Conservation (phyloP, 352 stramenopile species). For the Aphanomyces astaci region DNA sequence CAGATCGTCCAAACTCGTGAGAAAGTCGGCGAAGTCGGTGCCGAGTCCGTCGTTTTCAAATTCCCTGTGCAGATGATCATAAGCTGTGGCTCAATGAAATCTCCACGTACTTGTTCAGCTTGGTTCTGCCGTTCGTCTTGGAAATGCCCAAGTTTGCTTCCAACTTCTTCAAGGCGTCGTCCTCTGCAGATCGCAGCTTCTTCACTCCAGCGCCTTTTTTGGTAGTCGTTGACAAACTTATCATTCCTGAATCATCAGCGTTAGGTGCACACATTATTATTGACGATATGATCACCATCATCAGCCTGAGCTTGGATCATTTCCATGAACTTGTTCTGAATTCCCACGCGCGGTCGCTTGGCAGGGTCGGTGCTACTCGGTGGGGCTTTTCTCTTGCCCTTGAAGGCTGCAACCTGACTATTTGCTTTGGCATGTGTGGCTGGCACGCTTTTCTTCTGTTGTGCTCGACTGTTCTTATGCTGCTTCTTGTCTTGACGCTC, state of each 20-base stretch:
- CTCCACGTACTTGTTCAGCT: constrained; percentile 46
- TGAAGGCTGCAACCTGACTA: constrained; percentile 14
- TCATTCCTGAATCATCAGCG: not conserved
- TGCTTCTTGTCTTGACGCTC: constrained; percentile 75
- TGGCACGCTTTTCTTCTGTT: constrained; percentile 30
- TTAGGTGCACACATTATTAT: too few relatives aligned
- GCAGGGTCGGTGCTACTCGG: constrained; percentile 13
- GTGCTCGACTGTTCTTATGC: constrained; percentile 41
- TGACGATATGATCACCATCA: constrained; percentile 27
- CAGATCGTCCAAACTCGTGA: constrained; percentile 60
- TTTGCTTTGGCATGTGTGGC: not conserved
- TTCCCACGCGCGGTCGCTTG: constrained; percentile 15
- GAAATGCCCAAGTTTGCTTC: constrained; percentile 25
- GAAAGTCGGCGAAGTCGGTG: constrained; percentile 76
- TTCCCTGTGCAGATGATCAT: constrained; percentile 35
- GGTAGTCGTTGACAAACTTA: not conserved
- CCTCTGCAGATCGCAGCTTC: constrained; percentile 47
- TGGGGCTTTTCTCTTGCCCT: constrained; percentile 17
- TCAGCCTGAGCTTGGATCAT: constrained; percentile 47
- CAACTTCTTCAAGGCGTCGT: constrained; percentile 65
- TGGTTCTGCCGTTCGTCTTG: constrained; percentile 50
- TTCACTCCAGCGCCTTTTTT: constrained; percentile 29
- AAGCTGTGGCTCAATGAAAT: constrained; percentile 20
- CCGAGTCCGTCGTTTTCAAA: constrained; percentile 71
- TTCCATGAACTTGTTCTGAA: constrained; percentile 76